These are phyloP conservation scores for Isatis tinctoria DNA, from an alignment of 345 rosid species.

Conservation along the genomic window DNA sequence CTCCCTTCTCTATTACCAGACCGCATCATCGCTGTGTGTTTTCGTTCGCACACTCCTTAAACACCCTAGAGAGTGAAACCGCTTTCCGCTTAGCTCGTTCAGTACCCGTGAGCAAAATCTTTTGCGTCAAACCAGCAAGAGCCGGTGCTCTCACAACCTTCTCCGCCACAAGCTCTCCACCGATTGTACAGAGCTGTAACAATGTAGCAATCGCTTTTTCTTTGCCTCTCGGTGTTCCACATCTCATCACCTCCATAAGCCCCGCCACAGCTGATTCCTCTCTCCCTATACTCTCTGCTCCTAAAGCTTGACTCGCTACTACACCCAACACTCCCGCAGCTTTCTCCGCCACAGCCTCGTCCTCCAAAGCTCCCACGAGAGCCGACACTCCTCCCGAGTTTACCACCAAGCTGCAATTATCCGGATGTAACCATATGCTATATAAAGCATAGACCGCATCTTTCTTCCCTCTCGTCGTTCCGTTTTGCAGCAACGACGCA, in stretches of 20 bases:
- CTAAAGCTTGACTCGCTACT: constrained; percentile 50
- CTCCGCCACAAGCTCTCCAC: constrained; percentile 59
- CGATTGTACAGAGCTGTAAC: constrained; percentile 68
- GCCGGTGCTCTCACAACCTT: constrained; percentile 44
- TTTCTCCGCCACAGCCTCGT: constrained; percentile 66
- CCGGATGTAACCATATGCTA: constrained; percentile 61
- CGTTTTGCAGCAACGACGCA: constrained; percentile 39
- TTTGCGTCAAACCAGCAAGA: constrained; percentile 54
- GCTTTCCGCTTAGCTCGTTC: constrained; percentile 79
- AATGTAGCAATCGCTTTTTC: constrained; percentile 68
- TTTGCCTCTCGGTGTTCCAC: constrained; percentile 72
- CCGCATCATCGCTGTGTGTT: constrained; percentile 16
- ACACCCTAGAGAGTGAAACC: constrained; percentile 74
- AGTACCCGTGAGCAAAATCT: constrained; percentile 69
- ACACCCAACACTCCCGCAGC: constrained; percentile 63
- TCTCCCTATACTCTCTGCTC: constrained; percentile 63
- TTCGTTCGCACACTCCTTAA: constrained; percentile 5
- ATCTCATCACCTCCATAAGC: constrained; percentile 31
- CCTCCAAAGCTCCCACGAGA: constrained; percentile 54
- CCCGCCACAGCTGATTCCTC: constrained; percentile 52
- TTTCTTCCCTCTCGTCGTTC: constrained; percentile 73
- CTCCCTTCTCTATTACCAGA: constrained; percentile 3
- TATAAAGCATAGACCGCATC: constrained; percentile 68
- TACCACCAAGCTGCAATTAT: constrained; percentile 63
- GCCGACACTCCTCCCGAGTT: constrained; percentile 50